A percentile compares a stretch with the other conserved stretches of the same genome.
Conservation (phyloP, 169 alveolate species). For the Amoebophrya sp. region DNA sequence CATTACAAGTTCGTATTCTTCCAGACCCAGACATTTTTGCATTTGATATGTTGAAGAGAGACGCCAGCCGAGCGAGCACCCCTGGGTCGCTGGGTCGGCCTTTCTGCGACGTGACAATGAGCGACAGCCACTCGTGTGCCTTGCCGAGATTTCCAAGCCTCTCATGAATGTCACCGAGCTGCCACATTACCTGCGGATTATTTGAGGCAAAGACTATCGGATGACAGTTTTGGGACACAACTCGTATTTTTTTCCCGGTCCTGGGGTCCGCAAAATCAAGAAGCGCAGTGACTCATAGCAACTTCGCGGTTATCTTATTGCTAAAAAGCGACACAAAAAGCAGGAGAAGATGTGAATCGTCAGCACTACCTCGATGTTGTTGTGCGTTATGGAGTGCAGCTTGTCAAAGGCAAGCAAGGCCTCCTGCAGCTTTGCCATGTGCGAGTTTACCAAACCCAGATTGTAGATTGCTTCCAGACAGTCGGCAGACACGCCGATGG, state of each 20-base stretch:
- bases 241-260: too few relatives aligned
- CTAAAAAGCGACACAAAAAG: not conserved
- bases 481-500: slow-evolving; percentile 87
- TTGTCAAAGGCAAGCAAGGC: slow-evolving; percentile 77
- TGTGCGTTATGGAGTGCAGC: slow-evolving; percentile 74
- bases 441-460: slow-evolving; percentile 73
- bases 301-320: too few relatives aligned
- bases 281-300: too few relatives aligned
- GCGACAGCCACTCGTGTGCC: slow-evolving; percentile 78
- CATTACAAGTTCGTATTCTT: too few relatives aligned
- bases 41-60: slow-evolving; percentile 33
- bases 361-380: slow-evolving; percentile 15
- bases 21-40: too few relatives aligned
- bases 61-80: slow-evolving; percentile 58
- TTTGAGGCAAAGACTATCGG: too few relatives aligned
- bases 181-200: slow-evolving; percentile 74
- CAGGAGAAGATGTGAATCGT: not conserved
- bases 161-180: slow-evolving; percentile 77
- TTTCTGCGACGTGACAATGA: slow-evolving; percentile 63
- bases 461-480: slow-evolving; percentile 86
- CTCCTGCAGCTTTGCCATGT: slow-evolving; percentile 39
- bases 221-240: too few relatives aligned
- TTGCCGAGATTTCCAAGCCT: slow-evolving; percentile 71
- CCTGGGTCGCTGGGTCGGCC: slow-evolving; percentile 75
- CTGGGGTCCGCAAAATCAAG: too few relatives aligned